Evolutionary conservation across 345 rosid genomes (phyloP).

Genomic region (Syzygium jambos): DNA sequence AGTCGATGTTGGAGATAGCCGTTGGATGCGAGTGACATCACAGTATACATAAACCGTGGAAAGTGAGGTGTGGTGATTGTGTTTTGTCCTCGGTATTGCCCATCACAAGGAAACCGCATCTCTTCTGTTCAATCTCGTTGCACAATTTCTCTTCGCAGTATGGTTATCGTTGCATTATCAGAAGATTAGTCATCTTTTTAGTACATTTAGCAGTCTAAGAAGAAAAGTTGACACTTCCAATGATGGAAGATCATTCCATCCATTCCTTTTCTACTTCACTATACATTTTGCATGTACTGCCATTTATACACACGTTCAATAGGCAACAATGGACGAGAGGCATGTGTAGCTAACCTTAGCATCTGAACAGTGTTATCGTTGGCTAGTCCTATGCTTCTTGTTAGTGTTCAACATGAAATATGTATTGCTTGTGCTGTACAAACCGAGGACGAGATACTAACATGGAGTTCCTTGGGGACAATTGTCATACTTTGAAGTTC

Average conservation of each 20-base stretch:
- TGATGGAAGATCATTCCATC: not conserved
- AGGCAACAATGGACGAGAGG: not conserved
- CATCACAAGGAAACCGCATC: not conserved
- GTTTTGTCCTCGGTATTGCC: not conserved
- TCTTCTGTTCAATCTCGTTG: not conserved
- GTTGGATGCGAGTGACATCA: not conserved
- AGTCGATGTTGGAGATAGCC: not conserved
- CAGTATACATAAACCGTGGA: not conserved
- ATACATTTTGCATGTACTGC: not conserved
- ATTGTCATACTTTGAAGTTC: not conserved
- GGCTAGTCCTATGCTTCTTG: not conserved
- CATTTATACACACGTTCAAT: not conserved
- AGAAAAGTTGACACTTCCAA: not conserved
- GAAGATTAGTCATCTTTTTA: not conserved
- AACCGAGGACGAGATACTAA: not conserved
- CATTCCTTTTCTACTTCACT: not conserved
- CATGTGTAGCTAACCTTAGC: not conserved
- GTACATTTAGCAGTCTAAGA: not conserved
- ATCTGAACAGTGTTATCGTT: not conserved
- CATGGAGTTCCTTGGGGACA: accelerated
- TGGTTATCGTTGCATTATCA: not conserved
- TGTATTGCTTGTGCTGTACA: not conserved
- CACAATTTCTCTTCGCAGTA: not conserved
- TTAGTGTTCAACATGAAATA: not conserved
- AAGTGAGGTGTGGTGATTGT: not conserved